A percentile compares a stretch with the other conserved stretches of the same genome.
These are phyloP conservation scores for Aureobasidium zeae DNA, from an alignment of 2,329 filamentous ascomycete species.

Conservation along the genomic window DNA sequence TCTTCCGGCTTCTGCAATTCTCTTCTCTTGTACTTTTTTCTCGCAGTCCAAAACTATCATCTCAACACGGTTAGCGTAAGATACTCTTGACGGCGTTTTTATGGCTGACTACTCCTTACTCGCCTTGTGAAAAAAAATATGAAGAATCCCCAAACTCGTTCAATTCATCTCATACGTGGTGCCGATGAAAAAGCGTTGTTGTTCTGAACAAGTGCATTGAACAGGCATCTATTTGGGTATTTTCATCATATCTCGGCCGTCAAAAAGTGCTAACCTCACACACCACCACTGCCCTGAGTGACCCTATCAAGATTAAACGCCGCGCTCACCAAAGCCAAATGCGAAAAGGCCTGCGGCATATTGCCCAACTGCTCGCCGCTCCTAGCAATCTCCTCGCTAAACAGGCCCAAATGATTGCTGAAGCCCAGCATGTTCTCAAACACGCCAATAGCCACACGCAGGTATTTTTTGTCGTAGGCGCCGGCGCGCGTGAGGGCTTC, in stretches of 20 bases:
- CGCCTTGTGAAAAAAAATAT: conserved; percentile 14
- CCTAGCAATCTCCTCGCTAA: conserved; percentile 67
- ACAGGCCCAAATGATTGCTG: conserved; percentile 68
- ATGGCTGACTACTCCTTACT: conserved; percentile 11
- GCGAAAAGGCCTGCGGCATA: conserved; percentile 70
- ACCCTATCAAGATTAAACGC: conserved; percentile 62
- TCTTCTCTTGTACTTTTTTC: conserved; percentile 10
- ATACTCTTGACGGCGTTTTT: conserved; percentile 8
- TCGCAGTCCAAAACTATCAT: conserved; percentile 3
- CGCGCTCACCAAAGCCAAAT: conserved; percentile 65
- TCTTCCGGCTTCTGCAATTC: not conserved
- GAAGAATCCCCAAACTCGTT: conserved; percentile 1
- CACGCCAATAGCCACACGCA: conserved; percentile 51
- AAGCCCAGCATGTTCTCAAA: conserved; percentile 73
- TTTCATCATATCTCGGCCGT: not conserved
- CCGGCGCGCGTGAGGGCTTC: conserved; percentile 59
- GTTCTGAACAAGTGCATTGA: too few relatives aligned
- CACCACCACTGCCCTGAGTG: conserved; percentile 7
- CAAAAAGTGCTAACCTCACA: not conserved
- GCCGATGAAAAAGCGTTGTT: too few relatives aligned
- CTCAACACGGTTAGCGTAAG: conserved; percentile 13
- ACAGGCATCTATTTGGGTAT: too few relatives aligned
- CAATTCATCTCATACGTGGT: not conserved
- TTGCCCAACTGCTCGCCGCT: conserved; percentile 71
- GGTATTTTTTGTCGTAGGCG: conserved; percentile 54